A percentile compares a stretch with the other conserved stretches of the same genome.
phyloP scores from a whole-genome alignment of 805 yeast species.

The Pichia insulana region DNA sequence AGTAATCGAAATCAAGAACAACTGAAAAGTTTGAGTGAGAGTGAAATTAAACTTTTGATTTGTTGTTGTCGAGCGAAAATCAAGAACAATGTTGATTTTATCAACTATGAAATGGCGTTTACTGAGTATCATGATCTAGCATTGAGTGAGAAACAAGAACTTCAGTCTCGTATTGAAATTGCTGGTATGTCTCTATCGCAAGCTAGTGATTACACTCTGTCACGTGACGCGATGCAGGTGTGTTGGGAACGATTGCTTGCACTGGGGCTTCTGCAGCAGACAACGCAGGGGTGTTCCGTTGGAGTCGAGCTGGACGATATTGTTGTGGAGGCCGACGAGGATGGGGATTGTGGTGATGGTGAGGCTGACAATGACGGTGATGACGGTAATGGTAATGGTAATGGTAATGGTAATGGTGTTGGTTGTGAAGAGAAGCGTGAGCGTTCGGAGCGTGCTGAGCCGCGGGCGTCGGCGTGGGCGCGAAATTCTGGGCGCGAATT shows the following conservation, averaged over 20 bases:
- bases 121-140: constrained; percentile 63
- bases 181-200: constrained; percentile 11
- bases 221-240: constrained; percentile 9
- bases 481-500: not conserved
- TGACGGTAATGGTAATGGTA: not conserved
- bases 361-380: constrained; percentile 2
- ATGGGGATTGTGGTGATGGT: no score
- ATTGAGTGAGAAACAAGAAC: constrained; percentile 33
- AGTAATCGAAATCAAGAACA: constrained; percentile 14
- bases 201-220: constrained; percentile 2
- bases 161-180: constrained; percentile 12
- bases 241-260: constrained; percentile 14
- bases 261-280: constrained; percentile 7
- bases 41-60: constrained; percentile 64
- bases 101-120: constrained; percentile 70
- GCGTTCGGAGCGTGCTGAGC: not conserved
- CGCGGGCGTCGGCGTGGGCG: not conserved
- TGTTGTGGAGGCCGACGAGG: not conserved
- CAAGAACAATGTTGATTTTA: constrained; percentile 46
- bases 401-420: constrained; percentile 3
- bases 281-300: not conserved
- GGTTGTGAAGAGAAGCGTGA: no score
- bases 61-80: constrained; percentile 66
- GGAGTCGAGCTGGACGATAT: not conserved
- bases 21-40: constrained; percentile 45